A percentile compares a stretch with the other conserved stretches of the same genome.
phyloP scores from a whole-genome alignment of 164 flowering plant genomes.

The Vitis amurensis region DNA sequence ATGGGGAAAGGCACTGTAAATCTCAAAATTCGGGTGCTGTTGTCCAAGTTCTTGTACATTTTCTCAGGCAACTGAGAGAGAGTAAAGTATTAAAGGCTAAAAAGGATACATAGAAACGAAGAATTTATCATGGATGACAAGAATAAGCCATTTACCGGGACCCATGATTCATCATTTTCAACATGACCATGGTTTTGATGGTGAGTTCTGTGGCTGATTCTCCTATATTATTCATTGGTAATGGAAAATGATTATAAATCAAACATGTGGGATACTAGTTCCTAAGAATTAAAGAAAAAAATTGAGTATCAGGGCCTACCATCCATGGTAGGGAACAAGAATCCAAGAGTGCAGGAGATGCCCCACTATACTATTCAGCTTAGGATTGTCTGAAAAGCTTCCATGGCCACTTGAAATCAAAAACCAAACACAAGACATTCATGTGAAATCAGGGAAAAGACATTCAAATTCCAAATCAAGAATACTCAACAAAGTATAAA shows the following conservation, averaged over 20 bases:
- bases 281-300: not conserved
- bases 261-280: not conserved
- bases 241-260: too few relatives aligned
- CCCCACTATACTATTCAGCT: slow-evolving; percentile 68
- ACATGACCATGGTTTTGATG: slow-evolving; percentile 88
- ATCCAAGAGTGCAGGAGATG: slow-evolving; percentile 79
- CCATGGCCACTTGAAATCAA: slow-evolving; percentile 65
- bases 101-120: not conserved
- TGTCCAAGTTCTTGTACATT: slow-evolving; percentile 48
- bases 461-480: too few relatives aligned
- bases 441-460: too few relatives aligned
- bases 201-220: slow-evolving; percentile 87
- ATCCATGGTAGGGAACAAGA: slow-evolving; percentile 89
- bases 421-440: too few relatives aligned
- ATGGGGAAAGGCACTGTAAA: slow-evolving; percentile 63
- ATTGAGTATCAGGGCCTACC: slow-evolving; percentile 34
- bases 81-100: not conserved
- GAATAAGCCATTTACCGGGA: slow-evolving; percentile 47
- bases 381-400: slow-evolving; percentile 66
- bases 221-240: slow-evolving; percentile 36
- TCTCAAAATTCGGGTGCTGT: slow-evolving; percentile 29
- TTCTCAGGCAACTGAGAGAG: slow-evolving; percentile 56
- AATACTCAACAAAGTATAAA: too few relatives aligned
- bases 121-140: not conserved
- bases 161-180: slow-evolving; percentile 90